A percentile compares a stretch with the other conserved stretches of the same genome.
phyloP scores from a whole-genome alignment of 192 early-diverging fungal species.

The Funneliformis geosporum region DNA sequence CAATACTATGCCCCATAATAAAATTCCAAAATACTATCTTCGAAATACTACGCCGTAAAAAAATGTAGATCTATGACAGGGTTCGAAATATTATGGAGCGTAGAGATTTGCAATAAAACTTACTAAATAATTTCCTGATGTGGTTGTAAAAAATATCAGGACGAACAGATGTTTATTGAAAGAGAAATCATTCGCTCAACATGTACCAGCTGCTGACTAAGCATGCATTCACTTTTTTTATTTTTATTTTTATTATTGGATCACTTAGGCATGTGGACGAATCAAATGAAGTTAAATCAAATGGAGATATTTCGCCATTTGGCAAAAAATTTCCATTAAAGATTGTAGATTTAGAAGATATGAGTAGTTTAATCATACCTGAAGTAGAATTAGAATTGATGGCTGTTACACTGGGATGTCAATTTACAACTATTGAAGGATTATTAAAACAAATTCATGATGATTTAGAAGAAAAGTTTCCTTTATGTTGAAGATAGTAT shows the following conservation, averaged over 20 bases:
- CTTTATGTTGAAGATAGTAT: conserved; percentile 78
- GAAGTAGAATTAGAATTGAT: conserved; percentile 87
- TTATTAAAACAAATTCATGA: conserved; percentile 86
- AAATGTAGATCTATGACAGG: no score
- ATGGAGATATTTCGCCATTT: conserved; percentile 76
- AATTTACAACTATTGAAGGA: conserved; percentile 95
- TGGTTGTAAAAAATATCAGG: no score
- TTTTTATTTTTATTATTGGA: not conserved
- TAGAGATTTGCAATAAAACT: no score
- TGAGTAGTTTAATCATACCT: conserved; percentile 87
- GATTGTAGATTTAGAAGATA: conserved; percentile 82
- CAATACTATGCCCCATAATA: no score
- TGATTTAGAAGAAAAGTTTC: conserved; percentile 68
- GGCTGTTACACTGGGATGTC: conserved; percentile 87
- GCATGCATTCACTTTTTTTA: no score
- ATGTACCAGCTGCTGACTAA: no score
- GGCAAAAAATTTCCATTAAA: conserved; percentile 83
- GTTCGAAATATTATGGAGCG: no score
- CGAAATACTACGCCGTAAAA: no score
- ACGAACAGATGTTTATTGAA: no score
- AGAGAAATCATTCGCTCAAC: no score
- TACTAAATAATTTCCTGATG: no score
- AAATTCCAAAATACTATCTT: no score
- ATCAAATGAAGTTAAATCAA: conserved; percentile 95
- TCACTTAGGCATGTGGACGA: conserved; percentile 73